Percentiles rank a stretch among this genome's conserved stretches.
These are phyloP conservation scores for Curvularia sp. DNA, from an alignment of 2,329 filamentous ascomycete genomes.

Conservation along the genomic window DNA sequence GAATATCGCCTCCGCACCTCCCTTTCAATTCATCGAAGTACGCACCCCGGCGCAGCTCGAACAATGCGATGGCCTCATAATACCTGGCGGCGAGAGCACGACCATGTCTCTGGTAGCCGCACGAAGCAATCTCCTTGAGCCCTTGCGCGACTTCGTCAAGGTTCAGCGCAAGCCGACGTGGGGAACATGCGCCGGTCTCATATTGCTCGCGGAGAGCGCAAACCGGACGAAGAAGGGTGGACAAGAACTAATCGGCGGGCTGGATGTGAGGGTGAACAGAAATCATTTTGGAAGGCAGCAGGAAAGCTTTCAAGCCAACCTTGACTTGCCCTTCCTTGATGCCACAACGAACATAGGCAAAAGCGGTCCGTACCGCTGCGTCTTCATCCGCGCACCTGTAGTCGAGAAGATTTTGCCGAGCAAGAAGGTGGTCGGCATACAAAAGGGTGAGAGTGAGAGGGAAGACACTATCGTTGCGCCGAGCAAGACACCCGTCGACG, in stretches of 20 bases:
- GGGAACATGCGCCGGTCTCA: conserved; percentile 96
- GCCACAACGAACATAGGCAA: conserved; percentile 35
- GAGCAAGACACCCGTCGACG: conserved; percentile 56
- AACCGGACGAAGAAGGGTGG: conserved; percentile 89
- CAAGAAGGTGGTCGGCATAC: conserved; percentile 53
- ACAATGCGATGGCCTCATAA: conserved; percentile 80
- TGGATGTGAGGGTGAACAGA: conserved; percentile 87
- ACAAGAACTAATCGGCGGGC: conserved; percentile 89
- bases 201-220: conserved; percentile 85
- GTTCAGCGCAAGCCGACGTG: conserved; percentile 81
- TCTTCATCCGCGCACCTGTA: conserved; percentile 94
- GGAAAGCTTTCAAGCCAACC: conserved; percentile 82
- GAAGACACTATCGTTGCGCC: conserved; percentile 66
- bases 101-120: conserved; percentile 88
- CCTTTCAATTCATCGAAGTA: conserved; percentile 73
- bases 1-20: conserved; percentile 48
- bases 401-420: conserved; percentile 79
- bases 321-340: conserved; percentile 74
- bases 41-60: conserved; percentile 75
- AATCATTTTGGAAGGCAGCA: conserved; percentile 96
- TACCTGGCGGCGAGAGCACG: conserved; percentile 95
- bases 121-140: conserved; percentile 80
- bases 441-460: conserved; percentile 56
- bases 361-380: conserved; percentile 71
- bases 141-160: conserved; percentile 90